Base-by-base conservation (phyloP, 2,329 filamentous ascomycete species). In the Chaetomiaceae sp. region DNA sequence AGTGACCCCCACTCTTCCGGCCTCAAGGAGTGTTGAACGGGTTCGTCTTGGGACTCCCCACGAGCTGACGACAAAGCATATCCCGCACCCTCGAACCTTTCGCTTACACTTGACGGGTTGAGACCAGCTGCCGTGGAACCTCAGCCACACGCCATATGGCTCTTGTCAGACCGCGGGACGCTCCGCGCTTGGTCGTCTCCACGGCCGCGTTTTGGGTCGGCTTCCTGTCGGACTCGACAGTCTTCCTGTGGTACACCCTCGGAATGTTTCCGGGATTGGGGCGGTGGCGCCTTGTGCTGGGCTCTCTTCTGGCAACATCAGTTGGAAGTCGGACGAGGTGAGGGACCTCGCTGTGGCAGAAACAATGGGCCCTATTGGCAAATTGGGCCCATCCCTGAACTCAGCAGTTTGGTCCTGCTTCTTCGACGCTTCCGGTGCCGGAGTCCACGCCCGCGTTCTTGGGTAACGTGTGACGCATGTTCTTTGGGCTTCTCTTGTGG, bases 271-370 rank as follows among this genome's bases (percentile, higher is more conserved):
- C 22, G 33, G 12, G 24, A 36, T n/a, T n/a, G 30, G 24, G 11
- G 43, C 37, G 37, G 30, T 32, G 37, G 32, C 24, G 43, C 37
- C 12, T n/a, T n/a, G n/a, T n/a, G n/a, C n/a, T n/a, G n/a, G n/a
- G n/a, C n/a, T n/a, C n/a, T 22, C 22, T 12, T 3, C 8, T 30
- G 39, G 19, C 19, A 26, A 3, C 12, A n/a, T 9, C 9, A 27
- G 37, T 32, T 32, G 15, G 43, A 41, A 6, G 22, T 36, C 12
- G 9, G 11, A 14, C 6, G 24, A 12, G 11, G 4, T 10, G 34
- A 38, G n/a, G 14, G 18, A 19, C 15, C n/a, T 33, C 34, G 33
- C 18, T 3, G 22, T n/a, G 14, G 29, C 12, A 14, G 14, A 14
- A 11, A 32, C 7, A n/a, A n/a, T 3, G 4, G 4, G 4, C 17